Evolutionary conservation across 139 green algal genomes (phyloP), one percentile per base, ranked within the genome.

Genomic region (Coelastrella sp.): DNA sequence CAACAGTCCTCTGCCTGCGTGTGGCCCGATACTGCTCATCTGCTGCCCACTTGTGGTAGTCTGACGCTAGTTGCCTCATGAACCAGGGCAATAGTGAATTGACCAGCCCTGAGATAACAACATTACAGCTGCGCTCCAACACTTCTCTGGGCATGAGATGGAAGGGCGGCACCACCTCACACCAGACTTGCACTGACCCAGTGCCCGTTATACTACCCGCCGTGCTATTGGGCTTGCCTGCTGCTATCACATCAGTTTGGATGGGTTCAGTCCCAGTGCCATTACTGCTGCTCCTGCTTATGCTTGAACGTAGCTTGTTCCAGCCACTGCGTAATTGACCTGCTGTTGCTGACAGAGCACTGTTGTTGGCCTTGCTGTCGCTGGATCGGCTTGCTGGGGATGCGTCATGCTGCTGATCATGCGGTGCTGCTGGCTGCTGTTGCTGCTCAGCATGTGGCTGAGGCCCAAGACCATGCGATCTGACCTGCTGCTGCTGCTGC

Each of bases 121-220:
- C 89, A 58, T 95, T 96, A 78, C 94, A 95, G 11, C 90, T 93
- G 72, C 25, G 87, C 81, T 96, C 85, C 80, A 98, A 84, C 57
- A 95, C 70, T 22, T 92, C 83, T 12, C 94, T 89, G 0, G 96
- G 95, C 91, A 98, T 95, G 70, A 96, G 88, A 65, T 95, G 90
- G 90, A 97, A 97, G 5, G 94, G 95, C 4, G 89, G 91, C 0
- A 96, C 88, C 14, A 97, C 87, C 61, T 96, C 93, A 61, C 78
- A 92, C 92, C 92, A 95, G 20, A 95, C 91, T 7, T 91, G 58
- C 20, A 95, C 75, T 20, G 49, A 22, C 1, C 63, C 59, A 68
- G 58, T 75, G 6, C 74, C 89, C 56, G 78, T 84, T n/a, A 91
- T 90, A 73, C 56, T 75, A 24, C 72, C 57, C 10, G 65, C 24